Base-by-base conservation (phyloP, 495 filamentous ascomycete species). In the Sphaerosporella brunnea region DNA sequence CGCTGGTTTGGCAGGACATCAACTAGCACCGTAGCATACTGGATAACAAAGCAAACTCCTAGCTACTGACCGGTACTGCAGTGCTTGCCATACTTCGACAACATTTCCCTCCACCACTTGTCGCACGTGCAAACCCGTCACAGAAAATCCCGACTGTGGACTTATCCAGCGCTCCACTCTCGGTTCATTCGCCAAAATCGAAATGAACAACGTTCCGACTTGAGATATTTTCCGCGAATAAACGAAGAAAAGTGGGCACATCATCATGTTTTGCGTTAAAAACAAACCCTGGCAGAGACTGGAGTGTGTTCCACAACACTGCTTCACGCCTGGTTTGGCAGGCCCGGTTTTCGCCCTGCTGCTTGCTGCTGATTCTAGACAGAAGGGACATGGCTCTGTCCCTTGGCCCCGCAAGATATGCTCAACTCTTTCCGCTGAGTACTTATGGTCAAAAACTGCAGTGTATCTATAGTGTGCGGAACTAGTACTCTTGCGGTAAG, bases 391-490 rank as follows among this genome's bases (percentile, higher is more conserved):
- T 20, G 48, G 51, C 1, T 55, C 56, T 1, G 48, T 59, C 20
- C 28, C 36, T 9, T 41, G 20, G 13, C 55, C 45, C 9, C 51
- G 55, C 11, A 37, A 38, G 16, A 47, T 50, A 3, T 73, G 75
- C 49, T 53, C 63, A 16, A 69, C 68, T 18, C 76, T 73, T 50
- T 71, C 68, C n/a, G n/a, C n/a, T n/a, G n/a, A n/a, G n/a, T n/a
- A n/a, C n/a, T n/a, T n/a, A n/a, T n/a, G n/a, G n/a, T n/a, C n/a
- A n/a, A n/a, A n/a, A n/a, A n/a, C n/a, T n/a, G n/a, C n/a, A n/a
- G n/a, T n/a, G n/a, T n/a, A n/a, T n/a, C n/a, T n/a, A n/a, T n/a
- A n/a, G n/a, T n/a, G n/a, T n/a, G n/a, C n/a, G n/a, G n/a, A n/a
- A n/a, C n/a, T n/a, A n/a, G n/a, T n/a, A n/a, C n/a, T n/a, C n/a